Percentiles rank a stretch among this genome's conserved stretches.
Evolutionary conservation across 495 filamentous ascomycete species (phyloP).

Genomic region (Immersiella caudata): DNA sequence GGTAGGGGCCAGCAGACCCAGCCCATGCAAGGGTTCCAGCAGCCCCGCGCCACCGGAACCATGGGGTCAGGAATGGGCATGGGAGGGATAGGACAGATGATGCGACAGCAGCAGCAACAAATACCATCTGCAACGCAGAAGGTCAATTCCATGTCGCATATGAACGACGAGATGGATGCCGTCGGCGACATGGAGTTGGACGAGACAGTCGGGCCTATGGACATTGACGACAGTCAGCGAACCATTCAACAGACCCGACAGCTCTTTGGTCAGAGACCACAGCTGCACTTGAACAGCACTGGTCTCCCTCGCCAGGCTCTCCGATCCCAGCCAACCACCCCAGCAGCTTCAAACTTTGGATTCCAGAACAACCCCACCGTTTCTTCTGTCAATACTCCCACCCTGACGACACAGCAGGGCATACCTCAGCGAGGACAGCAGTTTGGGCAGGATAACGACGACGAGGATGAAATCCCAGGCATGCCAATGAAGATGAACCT

Average conservation of each 20-base stretch:
- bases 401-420: conserved; percentile 66
- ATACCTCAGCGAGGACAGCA: conserved; percentile 48
- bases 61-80: conserved; percentile 37
- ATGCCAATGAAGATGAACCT: conserved; percentile 65
- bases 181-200: conserved; percentile 98
- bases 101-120: conserved; percentile 49
- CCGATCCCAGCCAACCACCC: conserved; percentile 85
- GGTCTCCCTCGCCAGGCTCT: conserved; percentile 77
- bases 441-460: conserved; percentile 52
- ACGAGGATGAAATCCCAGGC: conserved; percentile 60
- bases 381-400: conserved; percentile 96
- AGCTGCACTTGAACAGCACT: conserved; percentile 69
- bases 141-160: conserved; percentile 39
- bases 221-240: conserved; percentile 61
- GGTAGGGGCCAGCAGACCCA: conserved; percentile 32
- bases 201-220: conserved; percentile 68
- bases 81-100: conserved; percentile 49
- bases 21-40: conserved; percentile 42
- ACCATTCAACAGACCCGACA: conserved; percentile 61
- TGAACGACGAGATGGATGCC: conserved; percentile 75
- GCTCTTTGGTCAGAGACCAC: conserved; percentile 74
- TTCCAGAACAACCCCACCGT: conserved; percentile 95
- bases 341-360: conserved; percentile 68
- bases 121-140: conserved; percentile 32
- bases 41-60: conserved; percentile 40